Evolutionary conservation across 495 filamentous ascomycete species (phyloP), one percentile per base, ranked within the genome.

Genomic region (Penicillium flavigenum): DNA sequence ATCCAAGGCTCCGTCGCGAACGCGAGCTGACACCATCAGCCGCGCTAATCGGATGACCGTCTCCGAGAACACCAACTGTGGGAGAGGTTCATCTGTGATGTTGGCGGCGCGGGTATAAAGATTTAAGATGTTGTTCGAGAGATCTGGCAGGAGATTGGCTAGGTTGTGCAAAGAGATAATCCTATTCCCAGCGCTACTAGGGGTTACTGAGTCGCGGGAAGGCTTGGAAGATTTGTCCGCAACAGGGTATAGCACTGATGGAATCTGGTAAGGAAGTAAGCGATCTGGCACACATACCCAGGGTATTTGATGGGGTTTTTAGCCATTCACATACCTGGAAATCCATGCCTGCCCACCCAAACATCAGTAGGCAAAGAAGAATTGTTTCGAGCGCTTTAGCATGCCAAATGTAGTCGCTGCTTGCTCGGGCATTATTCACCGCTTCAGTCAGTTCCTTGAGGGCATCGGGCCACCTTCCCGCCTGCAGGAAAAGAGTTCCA

Each of bases 341-440:
- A 68, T 96, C 89, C 67, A 92, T 79, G 14, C 88, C 88, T 46
- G 86, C 81, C 88, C 91, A 95, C 51, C 86, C 88, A 47, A 95
- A 83, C 75, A 98, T 84, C 29, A 98, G 62, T 57, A 97, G 79
- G 67, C 86, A 87, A 46, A 96, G 81, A 14, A 92, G 73, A 60
- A 94, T 88, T 10, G 90, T 86, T 65, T 98, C 94, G 31, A 98
- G 80, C 4, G 89, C 92, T 73, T 98, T 99, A 12, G 88, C 94
- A 78, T 98, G 90, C 94, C 94, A 99, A 8, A 96, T 69, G 76
- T 96, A 89, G 71, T 98, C 94, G 68, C 89, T 92, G 61, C 86
- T 84, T 34, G 83, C 85, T 68, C 88, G 89, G 16, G 91, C 89
- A 59, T 86, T 82, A 11, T 83, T 82, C 8, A 88, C 90, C 47